Base-by-base conservation (phyloP, 257 asterid species). In the Solanum dulcamara region DNA sequence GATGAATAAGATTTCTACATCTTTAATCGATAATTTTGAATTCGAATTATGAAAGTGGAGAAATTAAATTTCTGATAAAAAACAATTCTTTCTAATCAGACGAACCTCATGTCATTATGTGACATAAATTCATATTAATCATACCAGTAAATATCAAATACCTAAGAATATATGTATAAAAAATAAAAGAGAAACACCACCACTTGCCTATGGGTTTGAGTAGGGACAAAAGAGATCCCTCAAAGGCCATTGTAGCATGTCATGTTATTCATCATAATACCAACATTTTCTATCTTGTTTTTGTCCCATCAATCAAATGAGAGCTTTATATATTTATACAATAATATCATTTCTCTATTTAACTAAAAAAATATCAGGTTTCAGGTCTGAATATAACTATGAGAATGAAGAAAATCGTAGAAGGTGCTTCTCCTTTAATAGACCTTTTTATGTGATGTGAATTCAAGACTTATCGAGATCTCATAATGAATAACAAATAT, bases 241-340 rank as follows among this genome's bases (percentile, higher is more conserved):
- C 5, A 70, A 70, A 35, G 48, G 30, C 4, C 79, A 59, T 57
- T 59, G 67, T 10, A 59, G 12, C 30, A 22, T 22, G 66, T 51
- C 20, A 51, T 17, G n/a, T 51, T 51, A 51, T 57, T 57, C 24
- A 67, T 32, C 75, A 70, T 35, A 70, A 18, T 33, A 18, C 26
- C 26, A 68, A 38, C 79, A 70, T 18, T 35, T 70, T 70, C 50
- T 35, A 70, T 70, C 79, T 0, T 20, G 4, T 70, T 70, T 67
- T 70, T 35, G 79, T 70, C 48, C 79, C 28, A 70, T 70, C 79
- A 30, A 68, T 68, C 77, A 68, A 33, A 68, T 33, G 26, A 32
- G 24, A 17, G n/a, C 77, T 33, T 32, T 67, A 67, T 67, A 67
- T 67, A 32, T 66, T 66, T 17, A 68, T 33, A 18, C 10, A 35